Conservation (phyloP, 2,329 filamentous ascomycete genomes). For the Trichoderma gracile region DNA sequence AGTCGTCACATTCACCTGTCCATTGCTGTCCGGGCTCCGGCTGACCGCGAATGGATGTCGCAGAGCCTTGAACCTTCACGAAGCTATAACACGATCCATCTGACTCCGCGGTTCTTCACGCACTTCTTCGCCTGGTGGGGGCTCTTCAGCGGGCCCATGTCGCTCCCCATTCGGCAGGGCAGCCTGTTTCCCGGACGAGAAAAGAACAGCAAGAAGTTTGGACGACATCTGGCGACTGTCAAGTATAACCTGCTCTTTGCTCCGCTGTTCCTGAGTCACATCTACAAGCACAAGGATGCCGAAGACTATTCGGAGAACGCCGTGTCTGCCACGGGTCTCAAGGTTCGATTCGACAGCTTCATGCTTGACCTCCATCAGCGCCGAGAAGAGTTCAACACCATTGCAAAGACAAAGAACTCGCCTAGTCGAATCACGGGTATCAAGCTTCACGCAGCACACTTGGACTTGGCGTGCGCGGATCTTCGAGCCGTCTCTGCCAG, state of each 20-base stretch:
- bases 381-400: slow-evolving; percentile 84
- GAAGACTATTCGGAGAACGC: slow-evolving; percentile 77
- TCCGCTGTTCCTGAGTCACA: slow-evolving; percentile 90
- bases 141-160: slow-evolving; percentile 92
- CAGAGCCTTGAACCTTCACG: slow-evolving; percentile 72
- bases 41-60: slow-evolving; percentile 81
- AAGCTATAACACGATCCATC: slow-evolving; percentile 95
- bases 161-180: slow-evolving; percentile 89
- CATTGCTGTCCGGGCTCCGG: slow-evolving; percentile 83
- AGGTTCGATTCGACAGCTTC: slow-evolving; percentile 93
- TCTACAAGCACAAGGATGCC: slow-evolving; percentile 97
- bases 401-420: slow-evolving; percentile 73
- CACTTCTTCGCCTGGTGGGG: slow-evolving; percentile 99
- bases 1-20: slow-evolving; percentile 97
- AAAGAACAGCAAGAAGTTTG: slow-evolving; percentile 98
- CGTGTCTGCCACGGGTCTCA: slow-evolving; percentile 92
- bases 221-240: slow-evolving; percentile 93
- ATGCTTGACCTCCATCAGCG: slow-evolving; percentile 96
- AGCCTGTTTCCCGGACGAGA: slow-evolving; percentile 87
- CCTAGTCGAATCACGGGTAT: slow-evolving; percentile 85
- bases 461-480: slow-evolving; percentile 89
- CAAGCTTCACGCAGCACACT: slow-evolving; percentile 91
- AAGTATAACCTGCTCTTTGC: slow-evolving; percentile 95
- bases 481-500: slow-evolving; percentile 90
- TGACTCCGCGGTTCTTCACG: slow-evolving; percentile 94